phyloP scores from a whole-genome alignment of 202 grass and related monocot species.

The Digitaria exilis region DNA sequence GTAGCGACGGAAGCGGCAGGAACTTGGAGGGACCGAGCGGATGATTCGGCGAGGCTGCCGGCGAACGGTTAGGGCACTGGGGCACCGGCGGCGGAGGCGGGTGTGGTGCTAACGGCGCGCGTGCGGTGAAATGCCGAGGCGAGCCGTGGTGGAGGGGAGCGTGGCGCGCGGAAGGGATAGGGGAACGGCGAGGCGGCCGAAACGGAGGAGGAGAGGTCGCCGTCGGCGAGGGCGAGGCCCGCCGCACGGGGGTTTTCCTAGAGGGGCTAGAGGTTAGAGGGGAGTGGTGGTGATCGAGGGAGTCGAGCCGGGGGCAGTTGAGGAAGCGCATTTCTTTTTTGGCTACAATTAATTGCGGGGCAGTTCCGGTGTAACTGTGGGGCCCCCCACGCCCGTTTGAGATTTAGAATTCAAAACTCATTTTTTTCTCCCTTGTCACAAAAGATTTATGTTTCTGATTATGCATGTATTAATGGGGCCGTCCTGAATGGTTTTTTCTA shows the following conservation, averaged over 20 bases:
- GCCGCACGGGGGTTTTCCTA: background rate
- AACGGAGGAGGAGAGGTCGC: background rate
- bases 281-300: slow-evolving; percentile 1
- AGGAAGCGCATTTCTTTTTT: background rate
- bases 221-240: background rate
- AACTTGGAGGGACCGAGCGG: background rate
- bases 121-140: background rate
- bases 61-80: background rate
- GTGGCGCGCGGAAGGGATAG: background rate
- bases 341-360: too few species aligned
- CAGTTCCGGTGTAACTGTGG: too few species aligned
- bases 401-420: too few species aligned
- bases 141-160: background rate
- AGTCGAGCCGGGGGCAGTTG: background rate
- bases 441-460: too few species aligned
- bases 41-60: background rate
- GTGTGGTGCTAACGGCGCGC: background rate
- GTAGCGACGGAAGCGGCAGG: background rate
- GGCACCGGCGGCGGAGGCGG: background rate
- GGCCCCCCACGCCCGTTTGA: too few species aligned
- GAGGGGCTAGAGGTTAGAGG: background rate
- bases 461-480: too few species aligned
- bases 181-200: background rate
- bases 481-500: too few species aligned
- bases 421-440: too few species aligned